A percentile compares a stretch with the other conserved stretches of the same genome.
Conservation (phyloP, 345 rosid species). For the Eucalyptus lansdowneana region DNA sequence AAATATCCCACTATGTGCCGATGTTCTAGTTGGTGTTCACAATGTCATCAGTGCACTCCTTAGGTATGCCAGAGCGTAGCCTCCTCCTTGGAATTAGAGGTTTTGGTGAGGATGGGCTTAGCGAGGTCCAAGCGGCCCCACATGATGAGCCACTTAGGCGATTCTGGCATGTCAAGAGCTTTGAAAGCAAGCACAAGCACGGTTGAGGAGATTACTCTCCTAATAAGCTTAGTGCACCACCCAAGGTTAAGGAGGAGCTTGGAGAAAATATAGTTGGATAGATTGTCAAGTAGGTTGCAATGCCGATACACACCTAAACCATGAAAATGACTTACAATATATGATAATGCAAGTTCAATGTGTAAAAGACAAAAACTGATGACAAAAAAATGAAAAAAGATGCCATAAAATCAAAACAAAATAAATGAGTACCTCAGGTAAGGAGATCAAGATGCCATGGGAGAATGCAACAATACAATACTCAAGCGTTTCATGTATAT, state of each 20-base stretch:
- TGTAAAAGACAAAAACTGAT: background rate
- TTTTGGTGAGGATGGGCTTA: constrained; percentile 48
- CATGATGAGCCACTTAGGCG: constrained; percentile 73
- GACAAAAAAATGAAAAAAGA: too few relatives aligned
- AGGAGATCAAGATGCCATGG: background rate
- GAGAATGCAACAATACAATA: background rate
- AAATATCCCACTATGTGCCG: too few relatives aligned
- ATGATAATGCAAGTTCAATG: background rate
- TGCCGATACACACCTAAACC: background rate
- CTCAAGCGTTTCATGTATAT: too few relatives aligned
- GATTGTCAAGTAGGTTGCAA: background rate
- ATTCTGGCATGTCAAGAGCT: constrained; percentile 48
- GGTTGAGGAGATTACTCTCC: background rate
- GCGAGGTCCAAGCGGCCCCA: constrained; percentile 70
- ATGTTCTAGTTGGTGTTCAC: background rate
- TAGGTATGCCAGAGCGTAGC: constrained; percentile 7
- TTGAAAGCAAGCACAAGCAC: background rate
- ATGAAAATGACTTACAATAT: background rate
- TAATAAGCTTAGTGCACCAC: background rate
- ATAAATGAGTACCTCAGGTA: background rate
- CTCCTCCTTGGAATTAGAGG: constrained; percentile 51
- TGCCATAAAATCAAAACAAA: background rate
- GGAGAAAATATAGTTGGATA: background rate
- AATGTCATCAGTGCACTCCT: background rate
- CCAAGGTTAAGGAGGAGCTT: background rate